Base-by-base conservation (phyloP, 257 asterid genomes). In the Penstemon davidsonii region DNA sequence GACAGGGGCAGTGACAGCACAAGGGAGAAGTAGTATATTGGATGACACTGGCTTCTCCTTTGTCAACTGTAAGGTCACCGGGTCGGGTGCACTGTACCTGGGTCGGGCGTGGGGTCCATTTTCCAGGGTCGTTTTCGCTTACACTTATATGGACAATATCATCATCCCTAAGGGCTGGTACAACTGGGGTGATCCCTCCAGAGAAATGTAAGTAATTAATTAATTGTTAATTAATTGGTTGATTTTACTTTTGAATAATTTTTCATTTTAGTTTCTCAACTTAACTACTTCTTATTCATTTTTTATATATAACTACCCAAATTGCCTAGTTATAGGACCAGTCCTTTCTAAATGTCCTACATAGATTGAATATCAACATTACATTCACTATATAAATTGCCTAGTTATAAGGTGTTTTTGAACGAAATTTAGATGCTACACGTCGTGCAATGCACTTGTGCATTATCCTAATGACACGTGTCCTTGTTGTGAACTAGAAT, bases 61-160 rank as follows among this genome's bases (percentile, higher is more conserved):
- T 47, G 92, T 90, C 12, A 88, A 85, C 71, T 93, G 99, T 67
- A 87, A 78, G 79, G 97, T 93, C 63, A 93, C 96, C 37, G 99
- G 99, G 0, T 90, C 99, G 4, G 97, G 97, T 5, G 94, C 94
- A 11, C 79, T 93, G 60, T 93, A 85, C 89, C 87, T 93, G 0
- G 99, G 99, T 56, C 81, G 99, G 86, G 99, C 99, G 8, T 93
- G 99, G 97, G 97, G 97, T 3, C 96, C 99, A 2, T 93, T 93
- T 62, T 93, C 99, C 0, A 86, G 96, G 80, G 99, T 93, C 2
- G 83, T 93, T 12, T 93, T 93, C 55, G 90, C 97, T 63, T 85
- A 88, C 62, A 90, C 99, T 5, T 87, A 86, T 58, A 88, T 93
- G 96, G 97, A 90, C 87, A 90, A 90, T 66, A 88, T 90, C 67